Base-by-base conservation (phyloP, 179 eudicot genomes). In the Spinacia oleracea region DNA sequence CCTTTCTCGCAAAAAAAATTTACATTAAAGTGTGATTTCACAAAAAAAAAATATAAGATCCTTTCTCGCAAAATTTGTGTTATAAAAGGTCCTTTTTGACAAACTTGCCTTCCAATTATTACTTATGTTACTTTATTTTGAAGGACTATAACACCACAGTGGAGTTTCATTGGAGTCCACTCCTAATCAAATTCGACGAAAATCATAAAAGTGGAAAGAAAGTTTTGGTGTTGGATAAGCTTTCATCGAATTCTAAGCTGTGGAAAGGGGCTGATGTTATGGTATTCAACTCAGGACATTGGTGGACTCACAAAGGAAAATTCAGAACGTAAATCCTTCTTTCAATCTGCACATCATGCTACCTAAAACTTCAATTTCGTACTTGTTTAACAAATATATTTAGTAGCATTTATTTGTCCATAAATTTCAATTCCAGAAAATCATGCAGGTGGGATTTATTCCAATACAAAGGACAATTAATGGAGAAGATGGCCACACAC, bases 141-240 rank as follows among this genome's bases (percentile, higher is more conserved):
- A 74, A 85, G 88, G 88, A 85, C 25, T 83, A 83, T 55, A 70
- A 80, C 9, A 77, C 80, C 16, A 70, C 63, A 11, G 65, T 83
- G n/a, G 86, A 85, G 55, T 85, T 85, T 71, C 73, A 80, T n/a
- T 85, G 86, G 86, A 79, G 82, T 48, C 86, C 88, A 68, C 78
- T 80, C 50, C 73, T 85, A 9, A 77, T 83, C 23, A 64, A 83
- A 21, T 65, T 45, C 1, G 77, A 82, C 18, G 53, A 43, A 10
- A 68, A 62, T 29, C 79, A 79, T 74, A 43, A 50, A 29, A 79
- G 79, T 42, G 87, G 84, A 10, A 79, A 58, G 12, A 82, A 69
- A 15, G 80, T 74, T n/a, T 70, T 85, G 21, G 48, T 58, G 21
- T 80, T 85, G 9, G 88, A 85, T 31, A 74, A 74, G 42, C 73